Base-by-base conservation (phyloP, 352 stramenopile species). In the Pelagophyceae sp. region DNA sequence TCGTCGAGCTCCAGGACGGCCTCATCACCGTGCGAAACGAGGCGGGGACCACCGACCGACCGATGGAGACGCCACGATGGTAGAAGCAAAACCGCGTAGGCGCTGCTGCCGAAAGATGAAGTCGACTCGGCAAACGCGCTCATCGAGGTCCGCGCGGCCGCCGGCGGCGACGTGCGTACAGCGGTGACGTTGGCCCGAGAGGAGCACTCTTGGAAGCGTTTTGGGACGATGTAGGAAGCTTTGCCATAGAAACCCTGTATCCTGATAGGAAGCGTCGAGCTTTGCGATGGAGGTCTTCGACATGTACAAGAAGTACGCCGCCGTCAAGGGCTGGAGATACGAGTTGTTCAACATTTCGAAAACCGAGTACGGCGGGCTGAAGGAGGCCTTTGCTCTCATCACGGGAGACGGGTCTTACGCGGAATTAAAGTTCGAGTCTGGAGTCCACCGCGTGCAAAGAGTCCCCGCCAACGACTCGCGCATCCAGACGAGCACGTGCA, bases 401-500 rank as follows among this genome's bases (percentile, higher is more conserved):
- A 81, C 35, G 29, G 85, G 72, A 33, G 84, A 80, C 27, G 60
- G 74, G 64, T 37, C 35, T 58, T 98, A 94, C 80, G 94, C 92
- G 0, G 87, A 89, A 77, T 94, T 98, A 82, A 95, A 96, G 80
- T 98, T 94, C 78, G 94, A 98, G 83, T 96, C 87, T 71, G 94
- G 94, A 50, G 94, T 98, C 0, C 95, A 98, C 83, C 92, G 94
- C 72, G 94, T 98, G n/a, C 94, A 98, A 83, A 90, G 95, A 20
- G 94, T 98, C 63, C 95, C 95, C 0, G 87, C 96, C 38, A 98
- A 98, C 79, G 93, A 98, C 82, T 89, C 80, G 25, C 88, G 93
- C 65, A 91, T 98, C 27, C 95, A 98, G 82, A 98, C 95, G 17
- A 97, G 90, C 79, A 93, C 94, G 29, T 92, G 95, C 60, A 95